Evolutionary conservation across 1,284 basidiomycete species (phyloP).

Genomic region (Fomes fomentarius): DNA sequence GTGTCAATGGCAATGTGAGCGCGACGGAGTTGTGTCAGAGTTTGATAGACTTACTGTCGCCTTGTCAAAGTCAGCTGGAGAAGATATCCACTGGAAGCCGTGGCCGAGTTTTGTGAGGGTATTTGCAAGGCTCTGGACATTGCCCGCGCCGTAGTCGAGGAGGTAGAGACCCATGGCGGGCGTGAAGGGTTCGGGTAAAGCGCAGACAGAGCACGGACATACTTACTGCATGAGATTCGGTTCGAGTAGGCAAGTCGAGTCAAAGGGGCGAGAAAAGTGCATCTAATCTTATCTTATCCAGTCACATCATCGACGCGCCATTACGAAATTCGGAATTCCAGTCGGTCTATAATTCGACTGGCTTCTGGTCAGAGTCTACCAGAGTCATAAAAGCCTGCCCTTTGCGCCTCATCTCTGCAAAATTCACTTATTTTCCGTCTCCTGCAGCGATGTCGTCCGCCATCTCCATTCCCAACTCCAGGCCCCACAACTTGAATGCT

Average conservation of each 20-base stretch:
- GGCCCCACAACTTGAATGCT: conserved; percentile 23
- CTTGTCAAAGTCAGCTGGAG: conserved; percentile 84
- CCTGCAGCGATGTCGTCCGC: conserved; percentile 36
- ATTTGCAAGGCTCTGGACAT: conserved; percentile 94
- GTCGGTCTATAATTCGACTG: conserved; percentile 2
- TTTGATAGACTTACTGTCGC: conserved; percentile 75
- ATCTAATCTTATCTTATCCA: conserved; percentile 28
- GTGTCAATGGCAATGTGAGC: conserved; percentile 19
- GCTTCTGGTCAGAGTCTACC: conserved; percentile 3
- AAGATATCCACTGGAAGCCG: conserved; percentile 89
- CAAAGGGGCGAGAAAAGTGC: conserved; percentile 10
- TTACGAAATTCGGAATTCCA: conserved; percentile 21
- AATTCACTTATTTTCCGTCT: too few species aligned
- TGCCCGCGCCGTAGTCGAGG: conserved; percentile 95
- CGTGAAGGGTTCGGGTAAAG: conserved; percentile 6
- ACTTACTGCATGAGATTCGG: conserved; percentile 14
- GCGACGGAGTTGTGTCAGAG: conserved; percentile 1
- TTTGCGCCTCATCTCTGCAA: too few species aligned
- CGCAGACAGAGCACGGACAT: conserved; percentile 4
- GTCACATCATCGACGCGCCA: conserved; percentile 20
- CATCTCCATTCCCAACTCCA: conserved; percentile 44
- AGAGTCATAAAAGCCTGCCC: too few species aligned
- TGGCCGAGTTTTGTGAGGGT: conserved; percentile 88
- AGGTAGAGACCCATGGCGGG: conserved; percentile 75
- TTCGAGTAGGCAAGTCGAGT: conserved; percentile 15